phyloP scores from a whole-genome alignment of 2,329 filamentous ascomycete genomes.

The Fusarium sarcochroum region DNA sequence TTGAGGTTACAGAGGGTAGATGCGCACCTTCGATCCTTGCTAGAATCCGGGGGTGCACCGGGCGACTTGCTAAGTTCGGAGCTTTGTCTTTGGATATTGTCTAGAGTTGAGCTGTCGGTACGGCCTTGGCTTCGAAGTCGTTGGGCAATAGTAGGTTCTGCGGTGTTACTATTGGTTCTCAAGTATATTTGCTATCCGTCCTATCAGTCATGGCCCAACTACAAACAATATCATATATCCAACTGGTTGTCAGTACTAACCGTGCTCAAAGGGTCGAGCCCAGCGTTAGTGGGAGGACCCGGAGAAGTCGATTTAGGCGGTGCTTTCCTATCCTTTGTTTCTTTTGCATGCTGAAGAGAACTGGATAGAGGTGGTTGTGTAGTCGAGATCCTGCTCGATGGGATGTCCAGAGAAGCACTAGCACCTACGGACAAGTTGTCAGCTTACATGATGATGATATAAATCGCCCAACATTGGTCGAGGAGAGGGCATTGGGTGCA shows the following conservation, averaged over 20 bases:
- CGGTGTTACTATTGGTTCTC: conserved; percentile 54
- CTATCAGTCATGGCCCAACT: conserved; percentile 19
- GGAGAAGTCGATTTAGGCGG: conserved; percentile 47
- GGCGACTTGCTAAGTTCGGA: conserved; percentile 59
- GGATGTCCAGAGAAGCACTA: conserved; percentile 43
- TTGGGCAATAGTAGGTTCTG: conserved; percentile 64
- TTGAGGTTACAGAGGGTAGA: not conserved
- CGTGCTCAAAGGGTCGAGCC: conserved; percentile 57
- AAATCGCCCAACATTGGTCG: conserved; percentile 15
- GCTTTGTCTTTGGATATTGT: conserved; percentile 57
- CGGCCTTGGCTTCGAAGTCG: conserved; percentile 66
- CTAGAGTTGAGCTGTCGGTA: conserved; percentile 66
- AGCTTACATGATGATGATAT: conserved; percentile 44
- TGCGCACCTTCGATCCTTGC: conserved; percentile 78
- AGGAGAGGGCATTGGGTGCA: conserved; percentile 4
- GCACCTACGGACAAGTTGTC: conserved; percentile 43
- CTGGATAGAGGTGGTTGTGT: conserved; percentile 67
- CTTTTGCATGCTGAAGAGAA: conserved; percentile 64
- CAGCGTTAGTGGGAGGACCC: conserved; percentile 45
- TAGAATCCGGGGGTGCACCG: conserved; percentile 59
- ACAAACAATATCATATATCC: not conserved
- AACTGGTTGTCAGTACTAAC: conserved; percentile 44
- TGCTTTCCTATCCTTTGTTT: conserved; percentile 52
- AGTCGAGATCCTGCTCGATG: conserved; percentile 48
- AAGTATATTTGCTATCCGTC: conserved; percentile 56